A percentile compares a stretch with the other conserved stretches of the same genome.
Conservation (phyloP, 2,329 filamentous ascomycete species). For the Blastomyces emzantsi region DNA sequence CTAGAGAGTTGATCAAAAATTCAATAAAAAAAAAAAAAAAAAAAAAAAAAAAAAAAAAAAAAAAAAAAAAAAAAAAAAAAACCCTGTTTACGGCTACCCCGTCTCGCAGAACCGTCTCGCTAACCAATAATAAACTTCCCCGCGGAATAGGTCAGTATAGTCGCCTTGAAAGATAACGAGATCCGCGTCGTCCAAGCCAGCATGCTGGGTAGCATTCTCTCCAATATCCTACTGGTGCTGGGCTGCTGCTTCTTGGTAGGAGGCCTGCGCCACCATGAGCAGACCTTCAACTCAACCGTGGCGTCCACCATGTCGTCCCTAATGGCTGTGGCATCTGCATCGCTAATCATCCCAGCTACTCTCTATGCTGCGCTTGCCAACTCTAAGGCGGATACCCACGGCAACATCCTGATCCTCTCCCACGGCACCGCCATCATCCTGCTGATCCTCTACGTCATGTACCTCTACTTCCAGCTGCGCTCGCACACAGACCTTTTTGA, state of each 20-base stretch:
- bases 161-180: constrained; percentile 74
- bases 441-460: constrained; percentile 64
- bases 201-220: constrained; percentile 93
- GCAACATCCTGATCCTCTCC: constrained; percentile 60
- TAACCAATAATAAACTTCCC: neutral
- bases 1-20: too few species aligned
- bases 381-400: constrained; percentile 26
- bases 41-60: too few species aligned
- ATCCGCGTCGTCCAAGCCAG: constrained; percentile 96
- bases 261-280: constrained; percentile 60
- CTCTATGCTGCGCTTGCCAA: constrained; percentile 57
- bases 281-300: constrained; percentile 46
- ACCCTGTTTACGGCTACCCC: neutral
- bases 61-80: too few species aligned
- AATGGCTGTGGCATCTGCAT: constrained; percentile 67
- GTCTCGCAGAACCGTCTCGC: neutral
- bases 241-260: constrained; percentile 73
- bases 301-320: constrained; percentile 53
- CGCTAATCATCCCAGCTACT: constrained; percentile 68
- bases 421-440: constrained; percentile 69
- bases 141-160: constrained; percentile 65
- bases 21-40: too few species aligned
- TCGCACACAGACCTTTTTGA: constrained; percentile 68
- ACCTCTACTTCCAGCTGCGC: constrained; percentile 67
- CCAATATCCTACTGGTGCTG: constrained; percentile 81